Base-by-base conservation (phyloP, 1,284 basidiomycete genomes). In the Moesziomyces globuligerus region DNA sequence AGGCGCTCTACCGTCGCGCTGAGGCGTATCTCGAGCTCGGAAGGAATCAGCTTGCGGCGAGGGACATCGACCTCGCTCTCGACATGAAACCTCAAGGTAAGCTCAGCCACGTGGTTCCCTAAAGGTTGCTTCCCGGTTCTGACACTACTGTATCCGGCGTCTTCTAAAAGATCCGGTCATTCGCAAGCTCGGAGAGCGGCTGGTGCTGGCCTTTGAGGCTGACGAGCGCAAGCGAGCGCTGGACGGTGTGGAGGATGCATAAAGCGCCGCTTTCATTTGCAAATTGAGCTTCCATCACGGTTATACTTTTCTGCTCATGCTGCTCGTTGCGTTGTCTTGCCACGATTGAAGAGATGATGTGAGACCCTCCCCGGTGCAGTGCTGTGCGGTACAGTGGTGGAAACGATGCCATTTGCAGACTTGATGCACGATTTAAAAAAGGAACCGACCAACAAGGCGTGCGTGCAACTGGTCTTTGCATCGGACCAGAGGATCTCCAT, bases 1-100 rank as follows among this genome's bases (percentile, higher is more conserved):
- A 74, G 28, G 72, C 72, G 5, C 68, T 71, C 39, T 74, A 74
- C 20, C 48, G 72, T 20, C 39, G 72, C 1, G 60, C 68, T 3
- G 58, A 67, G 24, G 56, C 72, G 3, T 47, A 67, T 42, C 64
- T 72, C n/a, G 58, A 54, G 41, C 58, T 71, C 10, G 69, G 65
- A 3, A 34, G 46, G 4, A 59, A 54, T 8, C 50, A 59, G 36
- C 26, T 51, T 3, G 72, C 72, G 28, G 72, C 72, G 5, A 58
- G 46, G 23, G 72, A 74, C 29, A 47, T 74, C 15, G 59, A 74
- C 45, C 11, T 37, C 1, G 72, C 72, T 13, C 48, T 74, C 17
- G 64, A 74, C n/a, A n/a, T 50, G 5, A 42, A 45, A 18, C 67
- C 60, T 23, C 32, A 70, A 38, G 67, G 67, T 70, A 38, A 47